Evolutionary conservation across 768 basidiomycete genomes (phyloP).

Genomic region (Auriscalpium microsporum): DNA sequence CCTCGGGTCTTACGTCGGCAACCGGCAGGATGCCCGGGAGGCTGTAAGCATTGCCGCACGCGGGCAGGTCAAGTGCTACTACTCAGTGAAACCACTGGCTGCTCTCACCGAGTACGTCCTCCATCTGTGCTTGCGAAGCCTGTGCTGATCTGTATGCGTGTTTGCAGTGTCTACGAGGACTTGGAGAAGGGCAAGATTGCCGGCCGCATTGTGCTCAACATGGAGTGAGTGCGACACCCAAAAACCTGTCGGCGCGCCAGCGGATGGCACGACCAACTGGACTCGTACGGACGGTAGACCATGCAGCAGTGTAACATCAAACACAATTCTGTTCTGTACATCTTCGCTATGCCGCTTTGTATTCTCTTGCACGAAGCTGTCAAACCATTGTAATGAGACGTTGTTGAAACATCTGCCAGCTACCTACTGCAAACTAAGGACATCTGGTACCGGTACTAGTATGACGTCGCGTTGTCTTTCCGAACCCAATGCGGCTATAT

Average conservation of each 20-base stretch:
- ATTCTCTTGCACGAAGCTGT: background rate
- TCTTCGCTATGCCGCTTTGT: background rate
- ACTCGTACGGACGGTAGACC: background rate
- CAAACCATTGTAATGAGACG: no score
- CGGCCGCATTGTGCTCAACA: constrained; percentile 42
- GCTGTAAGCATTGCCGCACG: constrained; percentile 67
- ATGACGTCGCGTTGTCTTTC: no score
- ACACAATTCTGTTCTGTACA: background rate
- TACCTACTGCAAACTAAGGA: no score
- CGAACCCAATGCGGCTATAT: no score
- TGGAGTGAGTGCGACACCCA: constrained; percentile 15
- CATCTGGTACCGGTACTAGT: no score
- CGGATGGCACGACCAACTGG: background rate
- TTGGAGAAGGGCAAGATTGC: constrained; percentile 34
- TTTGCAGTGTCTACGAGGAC: constrained; percentile 29
- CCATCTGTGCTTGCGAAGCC: no score
- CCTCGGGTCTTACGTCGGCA: constrained; percentile 43
- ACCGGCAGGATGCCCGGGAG: constrained; percentile 78
- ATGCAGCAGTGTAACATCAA: background rate
- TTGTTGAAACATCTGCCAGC: no score
- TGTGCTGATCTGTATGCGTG: background rate
- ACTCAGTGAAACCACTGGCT: constrained; percentile 34
- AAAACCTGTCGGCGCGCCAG: background rate
- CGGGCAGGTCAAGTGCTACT: constrained; percentile 62
- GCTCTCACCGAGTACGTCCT: constrained; percentile 45